Evolutionary conservation across 331 rosid genomes (phyloP).

Genomic region (Telfairia occidentalis): DNA sequence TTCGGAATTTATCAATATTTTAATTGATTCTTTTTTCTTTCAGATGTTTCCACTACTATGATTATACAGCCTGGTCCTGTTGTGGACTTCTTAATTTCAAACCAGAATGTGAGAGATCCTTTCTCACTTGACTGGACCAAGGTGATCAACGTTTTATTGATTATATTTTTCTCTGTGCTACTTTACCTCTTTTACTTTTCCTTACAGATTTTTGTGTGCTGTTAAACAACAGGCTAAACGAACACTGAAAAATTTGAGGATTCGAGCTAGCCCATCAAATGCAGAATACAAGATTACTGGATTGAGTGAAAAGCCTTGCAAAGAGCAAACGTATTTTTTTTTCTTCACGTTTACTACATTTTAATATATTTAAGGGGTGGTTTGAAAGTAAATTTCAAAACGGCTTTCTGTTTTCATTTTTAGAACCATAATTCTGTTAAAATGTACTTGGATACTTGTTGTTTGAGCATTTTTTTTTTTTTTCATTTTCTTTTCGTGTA

Average conservation of each 20-base stretch:
- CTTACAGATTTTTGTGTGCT: not conserved
- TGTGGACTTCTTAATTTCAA: slow-evolving; percentile 64
- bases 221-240: slow-evolving; percentile 53
- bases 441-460: not conserved
- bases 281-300: slow-evolving; percentile 78
- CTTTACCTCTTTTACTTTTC: not conserved
- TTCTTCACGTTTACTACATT: not conserved
- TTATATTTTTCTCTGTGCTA: not conserved
- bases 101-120: slow-evolving; percentile 69
- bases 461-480: not conserved
- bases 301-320: slow-evolving; percentile 65
- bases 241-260: slow-evolving; percentile 62
- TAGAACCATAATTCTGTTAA: not conserved
- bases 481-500: not conserved
- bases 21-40: not conserved
- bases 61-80: slow-evolving; percentile 79
- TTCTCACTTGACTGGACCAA: slow-evolving; percentile 64
- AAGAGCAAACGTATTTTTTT: slow-evolving; percentile 39
- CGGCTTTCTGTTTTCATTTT: not conserved
- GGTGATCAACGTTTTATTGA: slow-evolving; percentile 27
- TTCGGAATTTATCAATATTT: not conserved
- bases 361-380: not conserved
- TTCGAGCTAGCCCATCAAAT: slow-evolving; percentile 52
- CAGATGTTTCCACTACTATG: slow-evolving; percentile 95
- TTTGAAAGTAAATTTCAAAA: not conserved